Evolutionary conservation across 148 eudicot species (phyloP).

Genomic region (Diospyros kaki): DNA sequence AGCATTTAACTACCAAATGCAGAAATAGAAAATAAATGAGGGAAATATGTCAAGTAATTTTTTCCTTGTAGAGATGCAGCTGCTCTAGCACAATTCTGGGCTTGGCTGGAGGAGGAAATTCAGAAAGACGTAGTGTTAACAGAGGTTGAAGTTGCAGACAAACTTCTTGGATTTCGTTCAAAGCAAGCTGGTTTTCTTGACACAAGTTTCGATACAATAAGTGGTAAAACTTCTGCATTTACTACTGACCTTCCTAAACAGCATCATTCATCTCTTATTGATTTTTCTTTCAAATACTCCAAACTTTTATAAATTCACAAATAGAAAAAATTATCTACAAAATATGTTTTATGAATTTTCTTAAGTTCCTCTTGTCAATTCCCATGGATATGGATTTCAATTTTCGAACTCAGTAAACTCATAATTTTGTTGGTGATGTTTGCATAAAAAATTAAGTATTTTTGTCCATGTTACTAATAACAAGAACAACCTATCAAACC

Average conservation of each 20-base stretch:
- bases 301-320: no score
- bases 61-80: conserved; percentile 79
- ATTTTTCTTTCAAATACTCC: not conserved
- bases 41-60: not conserved
- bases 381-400: no score
- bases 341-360: no score
- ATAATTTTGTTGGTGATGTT: no score
- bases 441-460: no score
- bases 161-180: conserved; percentile 82
- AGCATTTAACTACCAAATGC: not conserved
- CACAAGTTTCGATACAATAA: conserved; percentile 93
- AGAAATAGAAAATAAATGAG: not conserved
- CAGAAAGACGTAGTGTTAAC: conserved; percentile 46
- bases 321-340: no score
- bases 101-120: conserved; percentile 90
- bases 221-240: conserved; percentile 47
- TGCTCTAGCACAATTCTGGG: conserved; percentile 85
- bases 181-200: conserved; percentile 83
- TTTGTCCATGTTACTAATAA: no score
- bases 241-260: not conserved
- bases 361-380: no score
- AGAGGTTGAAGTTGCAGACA: conserved; percentile 86
- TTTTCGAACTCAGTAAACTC: no score
- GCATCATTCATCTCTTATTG: no score
- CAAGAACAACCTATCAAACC: no score